Evolutionary conservation across 2,329 filamentous ascomycete species (phyloP).

Genomic region (Sporothrix pseudoabietina): DNA sequence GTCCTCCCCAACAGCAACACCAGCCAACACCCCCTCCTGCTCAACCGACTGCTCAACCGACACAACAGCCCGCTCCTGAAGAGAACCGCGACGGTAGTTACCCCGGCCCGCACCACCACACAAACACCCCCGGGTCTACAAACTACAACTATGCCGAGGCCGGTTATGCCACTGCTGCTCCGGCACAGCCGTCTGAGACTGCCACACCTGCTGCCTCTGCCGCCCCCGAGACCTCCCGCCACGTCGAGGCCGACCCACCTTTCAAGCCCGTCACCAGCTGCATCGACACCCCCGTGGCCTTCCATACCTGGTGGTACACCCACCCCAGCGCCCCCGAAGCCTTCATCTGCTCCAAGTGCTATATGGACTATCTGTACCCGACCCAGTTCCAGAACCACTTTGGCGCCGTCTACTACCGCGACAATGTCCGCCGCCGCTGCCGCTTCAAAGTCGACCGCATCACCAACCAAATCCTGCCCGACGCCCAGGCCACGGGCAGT

Average conservation of each 20-base stretch:
- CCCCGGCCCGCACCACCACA: neutral
- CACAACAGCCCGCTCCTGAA: neutral
- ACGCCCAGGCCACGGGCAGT: conserved; percentile 39
- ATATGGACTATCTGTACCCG: conserved; percentile 43
- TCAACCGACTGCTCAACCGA: neutral
- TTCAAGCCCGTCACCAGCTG: conserved; percentile 35
- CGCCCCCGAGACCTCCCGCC: neutral
- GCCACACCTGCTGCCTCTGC: neutral
- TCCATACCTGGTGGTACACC: conserved; percentile 45
- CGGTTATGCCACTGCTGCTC: neutral
- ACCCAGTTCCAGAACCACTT: conserved; percentile 42
- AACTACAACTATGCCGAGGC: conserved; percentile 12
- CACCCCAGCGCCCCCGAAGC: conserved; percentile 42
- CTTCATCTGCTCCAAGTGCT: conserved; percentile 48
- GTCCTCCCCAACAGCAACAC: neutral
- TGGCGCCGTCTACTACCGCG: conserved; percentile 23
- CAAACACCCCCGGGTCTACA: neutral
- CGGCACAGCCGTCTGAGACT: neutral
- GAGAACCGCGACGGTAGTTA: neutral
- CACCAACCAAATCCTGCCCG: conserved; percentile 42
- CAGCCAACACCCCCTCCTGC: neutral
- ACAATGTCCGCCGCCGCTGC: conserved; percentile 37
- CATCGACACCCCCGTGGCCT: conserved; percentile 38
- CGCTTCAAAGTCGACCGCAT: conserved; percentile 42
- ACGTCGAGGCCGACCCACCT: neutral